Evolutionary conservation across 306 rosid species (phyloP).

Genomic region (Argentina anserina): DNA sequence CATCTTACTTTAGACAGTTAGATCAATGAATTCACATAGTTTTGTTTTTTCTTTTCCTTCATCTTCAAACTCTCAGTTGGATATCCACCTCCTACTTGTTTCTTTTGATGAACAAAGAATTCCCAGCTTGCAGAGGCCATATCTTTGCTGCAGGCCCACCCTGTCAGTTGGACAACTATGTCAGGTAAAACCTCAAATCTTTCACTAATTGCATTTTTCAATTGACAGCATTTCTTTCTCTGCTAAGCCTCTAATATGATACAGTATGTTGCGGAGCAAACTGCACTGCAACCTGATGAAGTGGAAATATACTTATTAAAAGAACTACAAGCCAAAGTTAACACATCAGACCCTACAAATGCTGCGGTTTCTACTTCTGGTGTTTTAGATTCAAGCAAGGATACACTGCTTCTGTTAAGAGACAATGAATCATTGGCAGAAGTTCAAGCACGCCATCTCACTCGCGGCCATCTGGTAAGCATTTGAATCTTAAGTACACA

Average conservation of each 20-base stretch:
- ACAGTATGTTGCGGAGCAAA: slow-evolving; percentile 56
- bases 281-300: slow-evolving; percentile 33
- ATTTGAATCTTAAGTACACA: slow-evolving; percentile 9
- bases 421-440: slow-evolving; percentile 59
- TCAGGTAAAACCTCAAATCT: slow-evolving; percentile 38
- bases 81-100: slow-evolving; percentile 49
- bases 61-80: slow-evolving; percentile 38
- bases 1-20: slow-evolving; percentile 7
- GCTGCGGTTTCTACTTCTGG: not conserved
- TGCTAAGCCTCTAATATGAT: not conserved
- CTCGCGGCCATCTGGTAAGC: slow-evolving; percentile 57
- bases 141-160: slow-evolving; percentile 57
- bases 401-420: slow-evolving; percentile 32
- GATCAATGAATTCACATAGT: slow-evolving; percentile 4
- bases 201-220: slow-evolving; percentile 18
- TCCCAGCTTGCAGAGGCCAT: slow-evolving; percentile 51
- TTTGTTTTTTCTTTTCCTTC: not conserved
- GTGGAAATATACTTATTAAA: slow-evolving; percentile 51
- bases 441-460: slow-evolving; percentile 26
- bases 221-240: not conserved
- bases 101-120: slow-evolving; percentile 51
- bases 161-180: slow-evolving; percentile 44
- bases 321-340: slow-evolving; percentile 29
- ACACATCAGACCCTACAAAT: slow-evolving; percentile 26
- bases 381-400: slow-evolving; percentile 39